Conservation (phyloP, 768 basidiomycete species). For the Kwoniella bestiolae region DNA sequence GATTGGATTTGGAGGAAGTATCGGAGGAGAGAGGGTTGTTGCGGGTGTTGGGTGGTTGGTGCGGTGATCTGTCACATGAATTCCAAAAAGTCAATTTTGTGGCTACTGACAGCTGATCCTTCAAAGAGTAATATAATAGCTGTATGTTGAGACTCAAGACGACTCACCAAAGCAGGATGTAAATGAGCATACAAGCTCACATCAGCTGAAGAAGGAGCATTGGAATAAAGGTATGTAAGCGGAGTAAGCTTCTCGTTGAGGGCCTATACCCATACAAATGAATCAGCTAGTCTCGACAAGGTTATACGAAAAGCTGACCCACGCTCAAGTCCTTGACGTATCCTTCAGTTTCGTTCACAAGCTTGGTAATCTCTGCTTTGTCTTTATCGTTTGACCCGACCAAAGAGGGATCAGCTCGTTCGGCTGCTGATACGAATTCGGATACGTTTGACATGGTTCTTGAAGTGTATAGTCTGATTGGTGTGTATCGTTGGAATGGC, state of each 20-base stretch:
- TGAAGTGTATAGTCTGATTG: conserved; percentile 1
- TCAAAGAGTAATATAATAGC: not conserved
- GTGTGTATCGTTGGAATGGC: not conserved
- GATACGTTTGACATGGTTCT: conserved; percentile 36
- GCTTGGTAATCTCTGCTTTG: conserved; percentile 42
- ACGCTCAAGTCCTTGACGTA: conserved; percentile 48
- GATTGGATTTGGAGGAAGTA: conserved; percentile 96
- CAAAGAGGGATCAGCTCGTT: conserved; percentile 47
- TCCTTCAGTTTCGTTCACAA: conserved; percentile 37
- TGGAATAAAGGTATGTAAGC: conserved; percentile 82
- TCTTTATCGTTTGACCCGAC: conserved; percentile 50
- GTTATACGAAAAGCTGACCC: conserved; percentile 15
- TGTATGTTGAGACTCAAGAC: not conserved
- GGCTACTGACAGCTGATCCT: not conserved
- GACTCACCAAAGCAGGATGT: conserved; percentile 76
- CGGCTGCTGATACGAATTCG: conserved; percentile 50
- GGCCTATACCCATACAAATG: conserved; percentile 61
- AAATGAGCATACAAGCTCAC: conserved; percentile 87
- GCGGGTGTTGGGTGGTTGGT: conserved; percentile 78
- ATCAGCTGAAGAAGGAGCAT: conserved; percentile 86
- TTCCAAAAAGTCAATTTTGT: no score
- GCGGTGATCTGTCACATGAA: conserved; percentile 3
- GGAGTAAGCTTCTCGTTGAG: conserved; percentile 73
- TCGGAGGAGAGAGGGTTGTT: conserved; percentile 80
- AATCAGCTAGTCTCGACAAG: not conserved